Evolutionary conservation across 2,329 filamentous ascomycete genomes (phyloP), one percentile per base, ranked within the genome.

Genomic region (Calonectria multiphialidica): DNA sequence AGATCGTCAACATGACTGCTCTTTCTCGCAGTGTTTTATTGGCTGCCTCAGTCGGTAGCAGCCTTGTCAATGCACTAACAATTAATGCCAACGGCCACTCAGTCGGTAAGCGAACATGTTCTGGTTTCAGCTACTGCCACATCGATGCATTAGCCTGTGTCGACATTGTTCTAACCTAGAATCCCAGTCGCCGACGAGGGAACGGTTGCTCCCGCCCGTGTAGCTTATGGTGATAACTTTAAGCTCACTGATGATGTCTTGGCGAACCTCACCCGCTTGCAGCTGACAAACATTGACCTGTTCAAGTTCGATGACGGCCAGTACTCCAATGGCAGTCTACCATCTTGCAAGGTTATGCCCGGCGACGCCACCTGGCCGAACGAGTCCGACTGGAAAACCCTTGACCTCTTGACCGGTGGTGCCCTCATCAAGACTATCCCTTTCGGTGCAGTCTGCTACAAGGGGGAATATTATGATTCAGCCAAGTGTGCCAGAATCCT

Each of bases 191-290:
- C 76, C 44, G 66, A 75, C 57, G 66, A 71, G 16, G 62, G 49
- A 28, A 80, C 66, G 6, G 70, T 81, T 62, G 77, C 72, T 50
- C 78, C 77, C 28, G 79, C 79, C 35, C 71, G 67, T 13, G 74
- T 72, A 33, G 28, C 61, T 23, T 67, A 68, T 23, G 33, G 66
- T 15, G 66, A 70, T 50, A 65, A 65, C 62, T 61, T 80, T 15
- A 79, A 83, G 53, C 77, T 84, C 53, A 84, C 82, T 1, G 77
- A 83, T 28, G 73, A 71, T 4, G 79, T 81, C 13, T 71, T 85
- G 47, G 72, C 76, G 21, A 80, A 81, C 66, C 75, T 83, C 10
- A 80, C 81, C 3, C 61, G 73, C 2, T 70, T 78, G 9, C 75
- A 80, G 18, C 67, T 80, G 35, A 79, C 76, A 30, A 72, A 81